Evolutionary conservation across 2,329 filamentous ascomycete species (phyloP).

Genomic region (Capronia coronata): DNA sequence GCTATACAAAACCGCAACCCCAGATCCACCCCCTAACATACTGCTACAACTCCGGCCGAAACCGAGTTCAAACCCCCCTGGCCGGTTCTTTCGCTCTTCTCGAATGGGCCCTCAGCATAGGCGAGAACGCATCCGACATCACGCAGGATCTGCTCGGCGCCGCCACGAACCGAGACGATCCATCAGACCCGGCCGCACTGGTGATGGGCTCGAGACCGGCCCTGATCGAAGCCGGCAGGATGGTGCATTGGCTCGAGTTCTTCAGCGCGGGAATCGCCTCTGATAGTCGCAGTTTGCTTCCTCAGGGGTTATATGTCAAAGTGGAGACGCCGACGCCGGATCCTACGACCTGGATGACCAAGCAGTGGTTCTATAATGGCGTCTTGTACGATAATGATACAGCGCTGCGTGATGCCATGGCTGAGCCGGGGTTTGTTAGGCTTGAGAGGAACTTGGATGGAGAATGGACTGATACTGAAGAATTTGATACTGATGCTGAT

Average conservation of each 20-base stretch:
- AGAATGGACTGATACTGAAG: conserved; percentile 25
- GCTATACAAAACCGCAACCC: conserved; percentile 28
- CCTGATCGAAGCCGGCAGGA: conserved; percentile 26
- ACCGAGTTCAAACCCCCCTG: conserved; percentile 27
- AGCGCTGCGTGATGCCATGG: conserved; percentile 41
- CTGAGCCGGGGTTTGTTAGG: conserved; percentile 19
- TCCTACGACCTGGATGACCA: conserved; percentile 45
- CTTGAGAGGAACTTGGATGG: conserved; percentile 23
- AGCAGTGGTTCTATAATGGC: conserved; percentile 51
- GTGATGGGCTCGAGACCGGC: conserved; percentile 17
- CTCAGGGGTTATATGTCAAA: conserved; percentile 31
- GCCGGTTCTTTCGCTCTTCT: conserved; percentile 30
- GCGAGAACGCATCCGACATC: conserved; percentile 26
- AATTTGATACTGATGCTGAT: neutral
- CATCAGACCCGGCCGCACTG: conserved; percentile 15
- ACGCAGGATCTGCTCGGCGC: conserved; percentile 27
- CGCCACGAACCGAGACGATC: conserved; percentile 19
- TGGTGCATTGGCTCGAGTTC: conserved; percentile 29
- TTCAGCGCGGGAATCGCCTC: conserved; percentile 15
- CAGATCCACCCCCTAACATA: conserved; percentile 39
- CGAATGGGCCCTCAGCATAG: conserved; percentile 23
- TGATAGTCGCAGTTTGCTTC: conserved; percentile 19
- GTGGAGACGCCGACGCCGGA: conserved; percentile 48
- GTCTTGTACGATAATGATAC: conserved; percentile 49
- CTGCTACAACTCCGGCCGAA: conserved; percentile 41